Evolutionary conservation across 495 filamentous ascomycete genomes (phyloP), one percentile per base, ranked within the genome.

Genomic region (Pseudomonodictys pantanalensis): DNA sequence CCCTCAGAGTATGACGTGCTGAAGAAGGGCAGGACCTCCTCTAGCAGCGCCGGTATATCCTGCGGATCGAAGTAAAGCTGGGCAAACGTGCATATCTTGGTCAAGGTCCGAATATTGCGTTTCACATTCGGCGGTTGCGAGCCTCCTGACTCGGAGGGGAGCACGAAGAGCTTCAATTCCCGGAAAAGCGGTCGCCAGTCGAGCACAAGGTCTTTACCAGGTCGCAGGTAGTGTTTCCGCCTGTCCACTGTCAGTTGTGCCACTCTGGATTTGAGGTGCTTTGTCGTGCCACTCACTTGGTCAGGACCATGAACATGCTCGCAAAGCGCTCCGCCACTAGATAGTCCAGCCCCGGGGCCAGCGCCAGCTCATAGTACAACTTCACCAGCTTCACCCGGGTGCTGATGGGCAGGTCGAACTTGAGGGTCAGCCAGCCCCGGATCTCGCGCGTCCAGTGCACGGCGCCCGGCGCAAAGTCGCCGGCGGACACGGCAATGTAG

Each of bases 381-480:
- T 83, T 89, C 17, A 91, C 87, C 22, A 99, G 85, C 71, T 83
- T 89, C 55, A 91, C 83, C 47, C 93, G 80, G 42, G 92, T 85
- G 58, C 84, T 84, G 52, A 86, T 81, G 42, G 91, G 89, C 56
- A 93, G 88, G 74, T 97, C 95, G 69, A 97, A 99, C 76, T 99
- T 99, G 69, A 97, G 81, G 8, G 86, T 86, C 23, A 99, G 78
- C 95, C 93, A 99, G 75, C 88, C 91, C 69, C 90, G 82, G 20
- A 99, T 84, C 79, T 97, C 92, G 65, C 93, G 84, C 52, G 93
- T 97, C 95, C 95, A 99, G 73, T 97, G 92, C 20, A 95, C 79
- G 11, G 93, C 93, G 15, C 93, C 95, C 0, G 93, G 89, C 49
- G 86, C 82, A 73, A 97, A 97, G 71, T 99, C 95, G 30, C 95